Base-by-base conservation (phyloP, 2,329 filamentous ascomycete species). In the Davidsoniella virescens region DNA sequence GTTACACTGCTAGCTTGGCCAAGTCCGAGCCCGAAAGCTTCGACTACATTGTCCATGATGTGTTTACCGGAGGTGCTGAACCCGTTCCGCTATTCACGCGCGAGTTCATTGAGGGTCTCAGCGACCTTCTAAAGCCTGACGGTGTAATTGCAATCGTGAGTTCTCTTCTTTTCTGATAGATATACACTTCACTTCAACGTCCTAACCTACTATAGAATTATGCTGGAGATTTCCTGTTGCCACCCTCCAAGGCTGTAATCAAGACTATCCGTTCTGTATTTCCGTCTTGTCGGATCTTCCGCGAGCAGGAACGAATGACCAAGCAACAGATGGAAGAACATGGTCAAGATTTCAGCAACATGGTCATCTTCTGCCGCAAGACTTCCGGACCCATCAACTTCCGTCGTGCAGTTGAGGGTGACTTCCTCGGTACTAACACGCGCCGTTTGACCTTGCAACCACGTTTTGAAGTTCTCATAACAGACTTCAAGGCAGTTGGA, bases 41-140 rank as follows among this genome's bases (percentile, higher is more conserved):
- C 63, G 82, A 95, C 66, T 96, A 94, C 67, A 92, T 98, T 60
- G 74, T 98, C 49, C 92, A 98, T 63, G 92, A 98, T 58, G 92
- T 98, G 20, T 98, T 98, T 63, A 98, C 92, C 0, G 92, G 92
- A 20, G 92, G 92, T 48, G 88, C 87, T 0, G 92, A 96, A 63
- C 92, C 92, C 0, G 78, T 88, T 2, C 71, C 80, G 6, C 76
- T 98, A 6, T 98, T 98, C 65, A 96, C 88, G 0, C 64, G 80
- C 4, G 82, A 92, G 57, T 96, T 98, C 59, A 66, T 98, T 41
- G 65, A 74, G 48, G 78, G 82, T 4, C 70, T 98, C 1, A 68
- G 76, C 56, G 63, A 72, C 4, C 72, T 96, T 5, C 70, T 98
- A 43, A 84, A 78, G 55, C 76, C 81, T 0, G 75, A 85, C 47